Base-by-base conservation (phyloP, 2,329 filamentous ascomycete species). In the Aureobasidium sp. region DNA sequence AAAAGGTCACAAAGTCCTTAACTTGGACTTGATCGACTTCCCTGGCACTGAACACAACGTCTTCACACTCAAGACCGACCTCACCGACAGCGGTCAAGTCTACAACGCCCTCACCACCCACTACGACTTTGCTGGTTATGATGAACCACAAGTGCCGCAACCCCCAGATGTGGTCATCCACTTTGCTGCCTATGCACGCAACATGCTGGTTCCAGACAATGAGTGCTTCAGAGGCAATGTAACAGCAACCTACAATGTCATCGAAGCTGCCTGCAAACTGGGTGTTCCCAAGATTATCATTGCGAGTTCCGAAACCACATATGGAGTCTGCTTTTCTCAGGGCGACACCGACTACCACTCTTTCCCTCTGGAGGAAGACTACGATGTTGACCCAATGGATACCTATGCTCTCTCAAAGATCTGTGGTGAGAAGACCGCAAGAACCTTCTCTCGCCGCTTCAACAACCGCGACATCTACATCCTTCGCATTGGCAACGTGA, bases 221-320 rank as follows among this genome's bases (percentile, higher is more conserved):
- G 81, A 85, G 67, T 81, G 77, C 57, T 87, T 84, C 71, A 75
- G 75, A 21, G 78, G 74, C 30, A 87, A 87, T 66, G 77, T 81
- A 0, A 73, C 76, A 0, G 76, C 78, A 10, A 83, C 81, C 0
- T 86, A 86, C 71, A 87, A 87, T 66, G 78, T 86, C 29, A 79
- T 87, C 64, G 84, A 87, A 71, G 82, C 83, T 0, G 83, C 83
- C 0, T 84, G 78, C 67, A 85, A 85, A 64, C 74, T 86, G 0
- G 82, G 83, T 13, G 81, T 87, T 7, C 79, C 78, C 65, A 87
- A 87, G 67, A 81, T 87, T 66, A 77, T 87, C 67, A 79, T 86
- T 52, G 84, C 84, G 1, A 81, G 77, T 62, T 81, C 77, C 25
- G 82, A 85, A 66, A 84, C 82, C 0, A 82, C 80, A 0, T 87